phyloP scores from a whole-genome alignment of 164 flowering plant genomes.

The Magnolia kwangsiensis region DNA sequence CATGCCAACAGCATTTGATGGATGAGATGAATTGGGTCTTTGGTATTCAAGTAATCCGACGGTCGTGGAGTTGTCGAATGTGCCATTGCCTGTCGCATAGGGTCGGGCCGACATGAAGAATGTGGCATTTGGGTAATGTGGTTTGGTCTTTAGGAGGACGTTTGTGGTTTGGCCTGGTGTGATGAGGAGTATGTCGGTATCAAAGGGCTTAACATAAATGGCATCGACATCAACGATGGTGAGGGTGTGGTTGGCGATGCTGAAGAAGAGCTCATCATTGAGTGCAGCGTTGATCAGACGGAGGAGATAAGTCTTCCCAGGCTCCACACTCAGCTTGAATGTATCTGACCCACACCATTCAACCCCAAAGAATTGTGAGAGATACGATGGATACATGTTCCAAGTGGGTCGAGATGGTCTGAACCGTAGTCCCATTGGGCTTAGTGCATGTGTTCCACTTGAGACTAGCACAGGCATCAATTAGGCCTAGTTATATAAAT shows the following conservation, averaged over 20 bases:
- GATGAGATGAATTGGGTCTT: neutral
- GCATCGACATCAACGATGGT: conserved; percentile 72
- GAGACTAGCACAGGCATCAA: too few species aligned
- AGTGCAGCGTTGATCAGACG: conserved; percentile 80
- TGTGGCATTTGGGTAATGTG: conserved; percentile 31
- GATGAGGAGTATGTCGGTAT: conserved; percentile 32
- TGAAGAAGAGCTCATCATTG: conserved; percentile 75
- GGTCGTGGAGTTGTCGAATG: conserved; percentile 59
- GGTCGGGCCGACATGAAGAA: conserved; percentile 60
- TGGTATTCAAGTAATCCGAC: conserved; percentile 49
- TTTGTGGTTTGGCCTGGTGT: conserved; percentile 62
- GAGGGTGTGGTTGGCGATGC: conserved; percentile 65
- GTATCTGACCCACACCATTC: conserved; percentile 44
- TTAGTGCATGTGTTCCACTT: too few species aligned
- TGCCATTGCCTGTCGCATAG: conserved; percentile 44
- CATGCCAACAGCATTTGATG: conserved; percentile 5
- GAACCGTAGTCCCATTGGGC: too few species aligned
- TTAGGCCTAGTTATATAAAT: too few species aligned
- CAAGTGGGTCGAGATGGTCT: too few species aligned
- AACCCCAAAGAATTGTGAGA: too few species aligned
- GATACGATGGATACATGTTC: too few species aligned
- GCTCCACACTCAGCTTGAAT: conserved; percentile 62
- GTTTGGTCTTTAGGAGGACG: conserved; percentile 44
- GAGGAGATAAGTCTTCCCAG: conserved; percentile 67
- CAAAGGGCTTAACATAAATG: conserved; percentile 59